phyloP scores from a whole-genome alignment of 2,329 filamentous ascomycete genomes.

The Pseudocercospora musae region DNA sequence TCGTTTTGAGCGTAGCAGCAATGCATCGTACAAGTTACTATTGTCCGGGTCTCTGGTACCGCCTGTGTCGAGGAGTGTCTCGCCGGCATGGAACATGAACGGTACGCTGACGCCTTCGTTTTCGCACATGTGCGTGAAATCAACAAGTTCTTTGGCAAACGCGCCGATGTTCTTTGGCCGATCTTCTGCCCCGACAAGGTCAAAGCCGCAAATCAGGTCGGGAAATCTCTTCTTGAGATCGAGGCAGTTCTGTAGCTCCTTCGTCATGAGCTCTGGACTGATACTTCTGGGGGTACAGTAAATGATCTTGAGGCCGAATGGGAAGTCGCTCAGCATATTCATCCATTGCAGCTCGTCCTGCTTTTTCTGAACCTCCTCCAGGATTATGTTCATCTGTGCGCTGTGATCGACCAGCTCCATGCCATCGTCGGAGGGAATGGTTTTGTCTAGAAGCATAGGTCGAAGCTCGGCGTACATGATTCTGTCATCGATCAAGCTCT shows the following conservation, averaged over 20 bases:
- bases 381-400: slow-evolving; percentile 60
- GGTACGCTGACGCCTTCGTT: slow-evolving; percentile 56
- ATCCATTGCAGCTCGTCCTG: slow-evolving; percentile 39
- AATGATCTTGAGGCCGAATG: slow-evolving; percentile 64
- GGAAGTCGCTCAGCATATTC: slow-evolving; percentile 47
- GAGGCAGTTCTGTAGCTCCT: slow-evolving; percentile 60
- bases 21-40: slow-evolving; percentile 66
- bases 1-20: slow-evolving; percentile 63
- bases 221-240: slow-evolving; percentile 57
- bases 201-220: slow-evolving; percentile 65
- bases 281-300: slow-evolving; percentile 68
- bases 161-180: slow-evolving; percentile 57
- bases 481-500: slow-evolving; percentile 61
- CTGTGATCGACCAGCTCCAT: slow-evolving; percentile 51
- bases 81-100: slow-evolving; percentile 73
- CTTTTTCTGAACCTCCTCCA: slow-evolving; percentile 54
- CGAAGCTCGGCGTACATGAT: slow-evolving; percentile 71
- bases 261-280: slow-evolving; percentile 44
- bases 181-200: slow-evolving; percentile 67
- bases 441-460: slow-evolving; percentile 66
- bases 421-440: slow-evolving; percentile 59
- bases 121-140: slow-evolving; percentile 55
- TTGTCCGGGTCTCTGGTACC: slow-evolving; percentile 55
- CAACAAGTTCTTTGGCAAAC: slow-evolving; percentile 56
- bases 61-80: slow-evolving; percentile 64